Base-by-base conservation (phyloP, 1,284 basidiomycete genomes). In the Erythrobasidium hasegawianum region DNA sequence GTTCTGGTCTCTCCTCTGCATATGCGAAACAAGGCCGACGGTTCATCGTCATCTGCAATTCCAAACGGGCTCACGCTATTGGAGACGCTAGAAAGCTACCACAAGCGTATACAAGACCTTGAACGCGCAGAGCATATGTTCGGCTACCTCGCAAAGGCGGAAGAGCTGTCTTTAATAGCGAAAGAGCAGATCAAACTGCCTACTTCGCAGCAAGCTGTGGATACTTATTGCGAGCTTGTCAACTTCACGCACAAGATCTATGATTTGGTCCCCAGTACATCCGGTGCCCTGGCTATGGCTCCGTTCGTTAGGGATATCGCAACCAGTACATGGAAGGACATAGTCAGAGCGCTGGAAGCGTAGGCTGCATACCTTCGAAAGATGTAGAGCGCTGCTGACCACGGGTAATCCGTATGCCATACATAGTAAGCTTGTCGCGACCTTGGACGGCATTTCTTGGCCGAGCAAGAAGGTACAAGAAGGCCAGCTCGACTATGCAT, bases 391-490 rank as follows among this genome's bases (percentile, higher is more conserved):
- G 47, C 40, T 24, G 39, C n/a, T n/a, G n/a, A n/a, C n/a, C n/a
- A n/a, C n/a, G n/a, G n/a, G n/a, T n/a, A n/a, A n/a, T n/a, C 20
- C 3, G 13, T 41, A 16, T n/a, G 1, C 52, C 40, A n/a, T 7
- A 14, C 26, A 26, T 69, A 91, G 89, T 41, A 76, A 80, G 3
- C 79, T 95, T 9, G 77, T 87, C 16, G 76, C 79, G 45, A 82
- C 84, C 2, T 81, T 88, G 1, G 90, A 91, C 75, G 82, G 81
- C 40, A 77, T 96, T 38, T 82, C 84, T 26, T 96, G 92, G 92
- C 93, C 93, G 2, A 62, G 72, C 13, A 83, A 83, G 72, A 79
- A 81, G 10, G 82, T 90, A 1, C 43, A 55, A 14, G 26, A 58
- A 2, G 40, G 50, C 8, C 38, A 56, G 11, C 38, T 60, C 1